phyloP scores from a whole-genome alignment of 2,329 filamentous ascomycete genomes.

The Colletotrichum caudatum region DNA sequence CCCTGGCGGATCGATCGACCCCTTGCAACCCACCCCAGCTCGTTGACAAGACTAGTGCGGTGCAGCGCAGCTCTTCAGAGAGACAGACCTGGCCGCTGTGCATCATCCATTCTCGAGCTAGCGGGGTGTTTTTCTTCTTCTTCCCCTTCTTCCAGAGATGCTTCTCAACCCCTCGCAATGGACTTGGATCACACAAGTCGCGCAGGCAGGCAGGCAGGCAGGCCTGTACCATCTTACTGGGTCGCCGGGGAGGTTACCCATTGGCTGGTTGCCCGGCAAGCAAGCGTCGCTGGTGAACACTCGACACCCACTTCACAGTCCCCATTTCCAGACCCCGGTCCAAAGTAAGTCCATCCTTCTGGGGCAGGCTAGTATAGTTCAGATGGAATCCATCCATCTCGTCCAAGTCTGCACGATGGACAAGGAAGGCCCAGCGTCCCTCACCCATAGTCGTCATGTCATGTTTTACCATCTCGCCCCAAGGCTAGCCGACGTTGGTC shows the following conservation, averaged over 20 bases:
- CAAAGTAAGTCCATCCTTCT: slow-evolving; percentile 4
- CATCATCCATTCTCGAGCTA: slow-evolving; percentile 14
- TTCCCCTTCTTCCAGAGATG: slow-evolving; percentile 36
- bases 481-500: slow-evolving; percentile 27
- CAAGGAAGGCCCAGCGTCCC: slow-evolving; percentile 27
- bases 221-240: slow-evolving; percentile 30
- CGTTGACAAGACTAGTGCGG: not conserved
- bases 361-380: slow-evolving; percentile 17
- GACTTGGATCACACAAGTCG: slow-evolving; percentile 27
- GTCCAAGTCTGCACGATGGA: slow-evolving; percentile 5
- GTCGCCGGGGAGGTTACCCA: slow-evolving; percentile 37
- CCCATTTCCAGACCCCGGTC: not conserved
- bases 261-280: slow-evolving; percentile 22
- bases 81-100: slow-evolving; percentile 5
- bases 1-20: slow-evolving; percentile 32
- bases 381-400: slow-evolving; percentile 20
- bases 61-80: slow-evolving; percentile 24
- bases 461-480: slow-evolving; percentile 37
- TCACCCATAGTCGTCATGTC: slow-evolving; percentile 36
- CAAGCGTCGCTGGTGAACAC: slow-evolving; percentile 22
- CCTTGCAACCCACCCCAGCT: slow-evolving; percentile 31
- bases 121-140: slow-evolving; percentile 4
- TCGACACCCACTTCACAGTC: slow-evolving; percentile 24
- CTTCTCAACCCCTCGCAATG: slow-evolving; percentile 25
- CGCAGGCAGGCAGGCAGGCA: too few species aligned